Conservation (phyloP, 2,329 filamentous ascomycete genomes). For the Alternaria gansuensis region DNA sequence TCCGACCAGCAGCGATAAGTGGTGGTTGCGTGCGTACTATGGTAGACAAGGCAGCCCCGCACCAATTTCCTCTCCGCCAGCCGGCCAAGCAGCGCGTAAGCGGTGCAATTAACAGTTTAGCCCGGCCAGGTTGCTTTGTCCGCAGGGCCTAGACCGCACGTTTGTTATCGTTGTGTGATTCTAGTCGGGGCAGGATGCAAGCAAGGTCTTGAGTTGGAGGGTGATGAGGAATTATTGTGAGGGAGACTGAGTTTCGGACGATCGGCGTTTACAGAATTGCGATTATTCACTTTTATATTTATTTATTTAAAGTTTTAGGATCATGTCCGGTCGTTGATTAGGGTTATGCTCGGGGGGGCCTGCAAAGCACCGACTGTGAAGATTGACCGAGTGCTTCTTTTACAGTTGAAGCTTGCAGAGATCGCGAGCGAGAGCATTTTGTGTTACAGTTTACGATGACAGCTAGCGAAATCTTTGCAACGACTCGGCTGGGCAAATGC, state of each 20-base stretch:
- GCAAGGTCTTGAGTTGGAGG: conserved; percentile 27
- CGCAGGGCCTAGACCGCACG: conserved; percentile 35
- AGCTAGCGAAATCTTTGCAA: conserved; percentile 22
- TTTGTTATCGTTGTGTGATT: conserved; percentile 25
- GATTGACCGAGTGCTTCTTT: conserved; percentile 4
- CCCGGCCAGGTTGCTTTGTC: conserved; percentile 17
- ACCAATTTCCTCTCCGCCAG: conserved; percentile 31
- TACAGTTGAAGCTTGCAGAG: conserved; percentile 8
- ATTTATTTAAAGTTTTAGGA: not conserved
- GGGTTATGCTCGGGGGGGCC: conserved; percentile 15
- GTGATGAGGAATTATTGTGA: conserved; percentile 13
- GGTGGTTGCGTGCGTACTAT: conserved; percentile 23
- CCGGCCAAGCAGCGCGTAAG: conserved; percentile 31
- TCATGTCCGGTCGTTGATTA: not conserved
- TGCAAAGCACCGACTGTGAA: conserved; percentile 13
- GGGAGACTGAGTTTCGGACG: conserved; percentile 17
- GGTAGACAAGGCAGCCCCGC: conserved; percentile 22
- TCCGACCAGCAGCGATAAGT: conserved; percentile 29
- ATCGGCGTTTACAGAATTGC: conserved; percentile 24
- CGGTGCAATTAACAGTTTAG: conserved; percentile 15
- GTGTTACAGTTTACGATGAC: conserved; percentile 31
- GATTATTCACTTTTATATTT: not conserved
- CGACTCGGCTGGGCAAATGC: conserved; percentile 30
- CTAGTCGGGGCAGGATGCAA: conserved; percentile 17
- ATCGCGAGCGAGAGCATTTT: not conserved